A percentile compares a stretch with the other conserved stretches of the same genome.
Conservation (phyloP, 2,329 filamentous ascomycete species). For the Malbranchea cinnamomea region DNA sequence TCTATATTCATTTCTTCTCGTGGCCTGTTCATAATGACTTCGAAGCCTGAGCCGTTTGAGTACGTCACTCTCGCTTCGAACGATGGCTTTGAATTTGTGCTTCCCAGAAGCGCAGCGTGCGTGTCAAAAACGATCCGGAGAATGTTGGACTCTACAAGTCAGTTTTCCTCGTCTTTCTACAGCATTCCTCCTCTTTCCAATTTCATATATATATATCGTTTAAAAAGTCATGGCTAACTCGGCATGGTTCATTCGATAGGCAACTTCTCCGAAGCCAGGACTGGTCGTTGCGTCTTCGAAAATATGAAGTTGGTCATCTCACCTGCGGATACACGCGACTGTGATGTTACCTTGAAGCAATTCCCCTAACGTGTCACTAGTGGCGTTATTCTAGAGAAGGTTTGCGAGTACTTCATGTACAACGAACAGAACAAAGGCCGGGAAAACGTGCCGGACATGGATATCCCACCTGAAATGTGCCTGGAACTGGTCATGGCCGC, state of each 20-base stretch:
- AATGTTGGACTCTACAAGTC: conserved; percentile 50
- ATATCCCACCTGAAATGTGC: conserved; percentile 49
- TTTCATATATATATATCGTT: background rate
- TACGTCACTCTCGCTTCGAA: conserved; percentile 50
- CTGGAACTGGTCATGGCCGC: conserved; percentile 52
- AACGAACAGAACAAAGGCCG: conserved; percentile 48
- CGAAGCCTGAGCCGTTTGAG: conserved; percentile 31
- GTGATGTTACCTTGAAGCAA: too few species aligned
- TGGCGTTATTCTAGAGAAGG: conserved; percentile 49
- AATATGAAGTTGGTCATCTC: conserved; percentile 43
- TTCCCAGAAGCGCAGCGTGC: conserved; percentile 45
- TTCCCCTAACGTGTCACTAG: conserved; percentile 19
- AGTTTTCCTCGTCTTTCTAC: conserved; percentile 12
- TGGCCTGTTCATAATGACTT: too few species aligned
- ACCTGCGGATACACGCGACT: too few species aligned
- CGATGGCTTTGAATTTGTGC: conserved; percentile 50
- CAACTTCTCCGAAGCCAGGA: conserved; percentile 45
- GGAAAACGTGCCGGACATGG: conserved; percentile 50
- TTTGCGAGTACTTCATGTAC: conserved; percentile 57
- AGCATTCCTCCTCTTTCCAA: conserved; percentile 1
- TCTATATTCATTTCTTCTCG: too few species aligned
- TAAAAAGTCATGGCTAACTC: conserved; percentile 4
- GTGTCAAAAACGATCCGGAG: conserved; percentile 47
- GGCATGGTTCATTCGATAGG: conserved; percentile 23
- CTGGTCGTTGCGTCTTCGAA: conserved; percentile 43